Evolutionary conservation across 1,139 yeast species (phyloP).

Genomic region (Kodamaea suecica): DNA sequence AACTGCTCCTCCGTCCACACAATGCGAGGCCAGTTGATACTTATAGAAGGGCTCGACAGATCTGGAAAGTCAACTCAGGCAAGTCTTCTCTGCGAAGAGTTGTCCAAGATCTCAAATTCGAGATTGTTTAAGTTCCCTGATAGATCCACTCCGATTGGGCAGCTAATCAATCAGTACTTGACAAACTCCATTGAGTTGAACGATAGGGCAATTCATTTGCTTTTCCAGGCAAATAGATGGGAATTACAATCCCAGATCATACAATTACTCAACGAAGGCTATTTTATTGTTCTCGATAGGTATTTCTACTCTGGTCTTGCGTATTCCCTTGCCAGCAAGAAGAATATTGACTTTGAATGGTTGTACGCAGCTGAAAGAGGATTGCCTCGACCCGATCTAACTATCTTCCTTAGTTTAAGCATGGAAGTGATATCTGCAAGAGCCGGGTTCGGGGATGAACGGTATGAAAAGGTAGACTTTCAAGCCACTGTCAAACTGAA

Average conservation of each 20-base stretch:
- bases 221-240: slow-evolving; percentile 96
- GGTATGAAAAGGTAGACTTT: slow-evolving; percentile 75
- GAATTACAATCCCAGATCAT: slow-evolving; percentile 58
- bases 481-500: slow-evolving; percentile 64
- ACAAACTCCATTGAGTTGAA: slow-evolving; percentile 47
- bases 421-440: slow-evolving; percentile 49
- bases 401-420: slow-evolving; percentile 69
- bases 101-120: slow-evolving; percentile 29
- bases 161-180: slow-evolving; percentile 71
- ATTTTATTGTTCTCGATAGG: slow-evolving; percentile 70
- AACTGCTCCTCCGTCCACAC: not conserved
- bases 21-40: slow-evolving; percentile 67
- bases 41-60: slow-evolving; percentile 90
- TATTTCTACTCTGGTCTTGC: slow-evolving; percentile 93
- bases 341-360: slow-evolving; percentile 60
- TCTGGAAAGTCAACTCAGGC: slow-evolving; percentile 96
- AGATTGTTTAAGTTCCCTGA: slow-evolving; percentile 79
- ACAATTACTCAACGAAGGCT: slow-evolving; percentile 48
- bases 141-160: slow-evolving; percentile 77
- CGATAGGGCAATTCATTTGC: slow-evolving; percentile 79
- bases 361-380: slow-evolving; percentile 79
- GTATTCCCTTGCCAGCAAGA: slow-evolving; percentile 77
- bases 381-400: slow-evolving; percentile 81
- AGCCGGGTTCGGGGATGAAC: slow-evolving; percentile 86
- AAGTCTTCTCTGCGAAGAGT: slow-evolving; percentile 35